Evolutionary conservation across 2,329 filamentous ascomycete genomes (phyloP), one percentile per base, ranked within the genome.

Genomic region (Penicillium sp.): DNA sequence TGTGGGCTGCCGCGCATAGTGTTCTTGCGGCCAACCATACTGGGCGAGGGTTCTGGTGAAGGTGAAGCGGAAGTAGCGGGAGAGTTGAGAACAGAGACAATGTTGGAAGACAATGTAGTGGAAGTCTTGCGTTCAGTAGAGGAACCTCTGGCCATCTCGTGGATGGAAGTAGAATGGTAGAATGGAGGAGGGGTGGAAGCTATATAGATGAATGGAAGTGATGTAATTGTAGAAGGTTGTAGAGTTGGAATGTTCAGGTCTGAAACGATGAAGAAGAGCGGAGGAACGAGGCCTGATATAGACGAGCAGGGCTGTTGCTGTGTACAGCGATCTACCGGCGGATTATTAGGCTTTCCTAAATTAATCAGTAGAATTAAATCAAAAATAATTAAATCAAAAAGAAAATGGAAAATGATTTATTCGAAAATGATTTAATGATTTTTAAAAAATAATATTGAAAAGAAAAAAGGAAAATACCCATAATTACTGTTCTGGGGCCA

Each of bases 1-100:
- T 68, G 62, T n/a, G 67, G 53, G 58, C 60, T 69, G 61, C 64
- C 64, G 62, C 65, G 68, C 68, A 71, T 72, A 43, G 53, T 68
- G 55, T 54, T 67, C 57, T 68, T 63, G 39, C 61, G 63, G 55
- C 59, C 58, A 37, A 58, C 59, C 55, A 62, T 64, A 37, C 53
- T 56, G 60, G 60, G 56, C n/a, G 55, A 53, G 31, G 55, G 61
- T 58, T 63, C 57, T 39, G 63, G 54, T n/a, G 53, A 66, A 41
- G 63, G 53, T 22, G 53, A 66, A 49, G 53, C 44, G 29, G 64
- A 64, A 56, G 65, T 43, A 21, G 51, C 51, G 54, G 67, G 61
- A 26, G 61, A 55, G 55, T 66, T 65, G 48, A 64, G 59, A 46
- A 64, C 63, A 51, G 65, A 59, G 53, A 61, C 44, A 49, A 65